Evolutionary conservation across 164 flowering plant species (phyloP), one percentile per base, ranked within the genome.

Genomic region (Malania oleifera): DNA sequence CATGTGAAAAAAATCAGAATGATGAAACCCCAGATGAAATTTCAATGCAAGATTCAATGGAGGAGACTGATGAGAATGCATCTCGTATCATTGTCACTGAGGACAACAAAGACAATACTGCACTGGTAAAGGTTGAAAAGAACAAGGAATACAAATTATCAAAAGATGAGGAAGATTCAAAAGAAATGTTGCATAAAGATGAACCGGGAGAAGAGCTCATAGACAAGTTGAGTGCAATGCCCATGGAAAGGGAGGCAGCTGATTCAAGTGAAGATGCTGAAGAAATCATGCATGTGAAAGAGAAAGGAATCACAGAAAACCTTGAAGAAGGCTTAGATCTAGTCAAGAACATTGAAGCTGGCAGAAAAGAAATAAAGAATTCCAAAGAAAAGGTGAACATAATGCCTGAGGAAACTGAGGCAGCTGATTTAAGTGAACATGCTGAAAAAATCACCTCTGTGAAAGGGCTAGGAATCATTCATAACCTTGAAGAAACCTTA

Each of bases 361-460:
- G 29, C 12, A 12, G 25, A 54, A 48, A 25, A 19, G 28, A 48
- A 41, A 34, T 29, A 29, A 58, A 54, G 49, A 31, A 47, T 18
- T 61, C 31, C 49, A 52, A 23, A n/a, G 68, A 18, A 58, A 63
- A 65, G 68, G 68, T 65, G n/a, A n/a, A n/a, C n/a, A n/a, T n/a
- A n/a, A 31, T 31, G 37, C 37, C 37, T 4, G 37, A 31, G 37
- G 37, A 31, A 31, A 9, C 37, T 31, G 37, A 31, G 37, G 37
- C 37, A 31, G 37, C 37, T 31, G 37, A 31, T 31, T 31, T 9
- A 31, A 31, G 37, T n/a, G n/a, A n/a, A n/a, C n/a, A n/a, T n/a
- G n/a, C n/a, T n/a, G n/a, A n/a, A n/a, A n/a, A n/a, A n/a, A n/a
- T n/a, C n/a, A n/a, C n/a, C n/a, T n/a, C n/a, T n/a, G n/a, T n/a